These are phyloP conservation scores for Phtheirospermum japonicum DNA, from an alignment of 257 asterid genomes.

Conservation along the genomic window DNA sequence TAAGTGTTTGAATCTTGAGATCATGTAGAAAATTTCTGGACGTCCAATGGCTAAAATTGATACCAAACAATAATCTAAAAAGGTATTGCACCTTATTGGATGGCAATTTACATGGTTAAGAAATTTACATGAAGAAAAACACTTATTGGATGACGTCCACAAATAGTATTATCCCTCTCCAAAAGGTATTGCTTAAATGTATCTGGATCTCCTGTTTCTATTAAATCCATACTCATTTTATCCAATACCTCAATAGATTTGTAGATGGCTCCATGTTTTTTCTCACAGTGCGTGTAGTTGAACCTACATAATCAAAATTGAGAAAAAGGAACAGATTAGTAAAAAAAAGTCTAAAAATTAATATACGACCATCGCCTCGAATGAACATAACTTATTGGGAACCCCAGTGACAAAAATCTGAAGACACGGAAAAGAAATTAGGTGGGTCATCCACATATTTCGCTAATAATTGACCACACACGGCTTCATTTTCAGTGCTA, in stretches of 20 bases:
- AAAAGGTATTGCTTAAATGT: slow-evolving; percentile 72
- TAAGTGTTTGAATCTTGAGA: too few species aligned
- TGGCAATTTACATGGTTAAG: too few species aligned
- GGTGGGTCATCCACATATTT: slow-evolving; percentile 87
- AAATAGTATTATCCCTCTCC: slow-evolving; percentile 91
- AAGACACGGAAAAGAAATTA: slow-evolving; percentile 92
- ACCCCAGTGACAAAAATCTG: slow-evolving; percentile 99
- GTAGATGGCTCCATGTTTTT: slow-evolving; percentile 80
- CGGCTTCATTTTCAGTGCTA: slow-evolving; percentile 74
- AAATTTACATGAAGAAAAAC: slow-evolving; percentile 86
- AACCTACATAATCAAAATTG: slow-evolving; percentile 44
- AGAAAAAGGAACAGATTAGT: neutral
- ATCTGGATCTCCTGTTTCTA: slow-evolving; percentile 89
- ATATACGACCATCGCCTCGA: neutral
- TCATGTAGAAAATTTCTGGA: too few species aligned
- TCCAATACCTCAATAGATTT: slow-evolving; percentile 90
- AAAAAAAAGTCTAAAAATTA: neutral
- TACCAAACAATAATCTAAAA: too few species aligned
- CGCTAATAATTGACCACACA: slow-evolving; percentile 69
- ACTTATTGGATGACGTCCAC: slow-evolving; percentile 96
- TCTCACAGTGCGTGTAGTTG: slow-evolving; percentile 71
- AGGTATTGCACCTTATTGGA: too few species aligned
- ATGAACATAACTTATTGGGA: slow-evolving; percentile 55
- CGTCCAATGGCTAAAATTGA: too few species aligned
- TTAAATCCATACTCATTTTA: slow-evolving; percentile 83